Conservation (phyloP, 441 rosid species). For the Sinapis alba region DNA sequence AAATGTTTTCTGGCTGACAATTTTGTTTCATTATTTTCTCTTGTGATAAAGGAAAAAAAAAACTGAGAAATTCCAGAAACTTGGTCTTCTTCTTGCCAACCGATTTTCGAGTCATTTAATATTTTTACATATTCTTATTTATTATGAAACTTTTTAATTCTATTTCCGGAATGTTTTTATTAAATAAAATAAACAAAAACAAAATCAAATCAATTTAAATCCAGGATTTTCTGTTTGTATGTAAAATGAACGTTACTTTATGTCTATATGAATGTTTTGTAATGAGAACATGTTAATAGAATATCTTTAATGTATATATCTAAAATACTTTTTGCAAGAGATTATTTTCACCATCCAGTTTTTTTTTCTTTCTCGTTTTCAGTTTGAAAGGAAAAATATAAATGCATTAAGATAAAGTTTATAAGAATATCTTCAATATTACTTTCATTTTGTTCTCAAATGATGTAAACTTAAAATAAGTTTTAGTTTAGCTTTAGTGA, state of each 20-base stretch:
- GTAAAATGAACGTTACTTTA: neutral
- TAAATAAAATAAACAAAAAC: neutral
- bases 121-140: neutral
- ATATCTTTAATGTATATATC: neutral
- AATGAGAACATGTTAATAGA: neutral
- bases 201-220: neutral
- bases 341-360: neutral
- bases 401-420: no score
- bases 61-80: constrained; percentile 29
- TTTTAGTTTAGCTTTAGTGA: no score
- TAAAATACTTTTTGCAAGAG: neutral
- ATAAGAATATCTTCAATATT: no score
- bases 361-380: neutral
- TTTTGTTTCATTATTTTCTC: neutral
- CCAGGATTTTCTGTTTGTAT: neutral
- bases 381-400: neutral
- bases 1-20: neutral
- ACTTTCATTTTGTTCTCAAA: no score
- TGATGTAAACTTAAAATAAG: no score
- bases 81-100: constrained; percentile 17
- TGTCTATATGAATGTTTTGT: neutral
- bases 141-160: neutral
- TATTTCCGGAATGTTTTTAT: neutral
- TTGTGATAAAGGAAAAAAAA: neutral
- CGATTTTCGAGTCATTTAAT: neutral